These are phyloP conservation scores for Coniochaeta pulveracea DNA, from an alignment of 2,329 filamentous ascomycete species.

Conservation along the genomic window DNA sequence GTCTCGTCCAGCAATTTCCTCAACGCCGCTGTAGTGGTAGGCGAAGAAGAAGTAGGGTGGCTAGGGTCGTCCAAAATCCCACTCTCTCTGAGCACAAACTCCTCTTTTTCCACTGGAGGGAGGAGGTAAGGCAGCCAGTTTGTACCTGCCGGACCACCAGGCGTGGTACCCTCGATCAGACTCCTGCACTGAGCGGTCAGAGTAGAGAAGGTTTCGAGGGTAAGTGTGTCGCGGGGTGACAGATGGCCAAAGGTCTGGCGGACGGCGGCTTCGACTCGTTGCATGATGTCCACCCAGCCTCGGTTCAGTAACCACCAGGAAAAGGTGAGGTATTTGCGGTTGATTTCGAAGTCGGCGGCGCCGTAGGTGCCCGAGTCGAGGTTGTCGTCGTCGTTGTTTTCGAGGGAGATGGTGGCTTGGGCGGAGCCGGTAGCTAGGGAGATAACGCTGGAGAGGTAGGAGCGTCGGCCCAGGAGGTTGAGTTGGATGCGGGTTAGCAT, in stretches of 20 bases:
- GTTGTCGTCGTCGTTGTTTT: constrained; percentile 88
- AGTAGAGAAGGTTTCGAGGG: constrained; percentile 67
- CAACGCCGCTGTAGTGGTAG: constrained; percentile 34
- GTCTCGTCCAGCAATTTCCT: constrained; percentile 89
- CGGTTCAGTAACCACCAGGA: constrained; percentile 96
- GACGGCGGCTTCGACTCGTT: constrained; percentile 74
- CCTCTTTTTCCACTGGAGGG: constrained; percentile 67
- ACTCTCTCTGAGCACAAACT: constrained; percentile 74
- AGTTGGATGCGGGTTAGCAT: constrained; percentile 92
- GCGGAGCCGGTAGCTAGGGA: constrained; percentile 69
- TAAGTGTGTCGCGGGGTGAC: constrained; percentile 80
- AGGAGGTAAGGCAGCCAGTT: constrained; percentile 81
- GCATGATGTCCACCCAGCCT: constrained; percentile 75
- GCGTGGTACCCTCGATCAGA: constrained; percentile 59
- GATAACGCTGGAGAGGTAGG: constrained; percentile 91
- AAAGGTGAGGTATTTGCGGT: constrained; percentile 87
- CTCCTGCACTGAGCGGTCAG: constrained; percentile 75
- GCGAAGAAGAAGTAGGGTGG: constrained; percentile 12
- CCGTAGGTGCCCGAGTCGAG: constrained; percentile 73
- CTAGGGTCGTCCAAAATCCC: constrained; percentile 57
- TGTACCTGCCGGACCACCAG: constrained; percentile 30
- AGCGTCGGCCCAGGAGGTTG: constrained; percentile 88
- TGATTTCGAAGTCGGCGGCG: constrained; percentile 92
- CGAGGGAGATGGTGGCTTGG: constrained; percentile 71
- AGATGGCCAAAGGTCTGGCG: constrained; percentile 80